Evolutionary conservation across 805 yeast genomes (phyloP), one percentile per base, ranked within the genome.

Genomic region (Metschnikowia kofuensis): DNA sequence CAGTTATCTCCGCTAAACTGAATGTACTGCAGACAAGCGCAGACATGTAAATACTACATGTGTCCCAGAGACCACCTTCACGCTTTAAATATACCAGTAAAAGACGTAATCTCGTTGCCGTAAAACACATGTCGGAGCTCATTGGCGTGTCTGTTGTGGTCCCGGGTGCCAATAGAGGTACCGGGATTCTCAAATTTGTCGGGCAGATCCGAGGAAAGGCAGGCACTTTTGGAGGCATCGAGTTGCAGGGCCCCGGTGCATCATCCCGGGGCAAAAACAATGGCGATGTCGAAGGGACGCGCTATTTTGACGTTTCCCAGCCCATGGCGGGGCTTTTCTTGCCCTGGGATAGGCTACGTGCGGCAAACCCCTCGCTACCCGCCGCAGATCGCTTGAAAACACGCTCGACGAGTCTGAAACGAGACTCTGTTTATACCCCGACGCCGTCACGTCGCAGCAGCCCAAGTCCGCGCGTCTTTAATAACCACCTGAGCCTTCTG

Each of bases 171-270:
- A 82, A 87, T 11, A 83, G 87, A 26, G 75, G 75, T 4, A 68
- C 70, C 37, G 97, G 91, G 1, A 72, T 83, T 10, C 69, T 91
- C 45, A 75, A 82, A 50, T 91, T 78, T 65, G 73, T 83, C 16
- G 99, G 97, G 1, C 66, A 76, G 2, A 88, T 92, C 14, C 78
- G 82, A 21, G 84, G 84, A 21, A 89, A 87, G 60, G 51, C 54
- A 35, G 96, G 96, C 0, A 72, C 75, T 10, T 92, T 84, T 70
- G 96, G 91, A 6, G 99, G 99, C 2, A 77, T 92, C 6, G 97
- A 92, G 63, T 70, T 92, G 38, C 59, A 82, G n/a, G 91, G 87
- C 1, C 83, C 82, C 1, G 58, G 64, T 15, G 77, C 80, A 37
- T 69, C 78, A 0, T 62, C 71, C 6, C 72, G 80, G 47, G 99